A percentile compares a stretch with the other conserved stretches of the same genome.
Conservation (phyloP, 2,329 filamentous ascomycete species). For the Phialophora expanda region DNA sequence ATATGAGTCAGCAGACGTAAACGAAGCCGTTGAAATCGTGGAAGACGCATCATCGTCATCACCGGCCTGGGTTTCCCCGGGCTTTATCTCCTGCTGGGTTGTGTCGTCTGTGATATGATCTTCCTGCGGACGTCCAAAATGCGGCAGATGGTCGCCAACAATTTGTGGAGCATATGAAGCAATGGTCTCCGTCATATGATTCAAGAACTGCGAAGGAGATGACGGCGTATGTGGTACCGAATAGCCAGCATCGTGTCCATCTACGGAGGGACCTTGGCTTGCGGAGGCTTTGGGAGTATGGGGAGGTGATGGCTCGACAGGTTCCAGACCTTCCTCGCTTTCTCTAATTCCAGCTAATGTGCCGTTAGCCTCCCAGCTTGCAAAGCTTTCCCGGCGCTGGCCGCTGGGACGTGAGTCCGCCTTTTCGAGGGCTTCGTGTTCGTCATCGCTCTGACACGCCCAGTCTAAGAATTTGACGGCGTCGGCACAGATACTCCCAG, state of each 20-base stretch:
- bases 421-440: conserved; percentile 44
- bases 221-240: conserved; percentile 17
- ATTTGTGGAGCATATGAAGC: conserved; percentile 59
- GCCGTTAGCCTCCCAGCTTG: conserved; percentile 40
- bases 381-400: conserved; percentile 35
- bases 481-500: conserved; percentile 77
- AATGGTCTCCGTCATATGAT: conserved; percentile 49
- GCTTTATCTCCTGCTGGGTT: conserved; percentile 5
- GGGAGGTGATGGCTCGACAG: conserved; percentile 21
- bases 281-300: conserved; percentile 22
- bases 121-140: conserved; percentile 15
- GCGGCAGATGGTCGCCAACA: conserved; percentile 51
- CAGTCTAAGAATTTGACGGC: conserved; percentile 82
- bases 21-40: conserved; percentile 40
- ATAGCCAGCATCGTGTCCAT: neutral
- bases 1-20: conserved; percentile 43
- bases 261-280: conserved; percentile 2
- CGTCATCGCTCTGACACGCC: conserved; percentile 63
- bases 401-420: conserved; percentile 20
- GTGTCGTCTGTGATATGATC: conserved; percentile 1
- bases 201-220: conserved; percentile 22
- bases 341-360: conserved; percentile 40
- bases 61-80: conserved; percentile 2
- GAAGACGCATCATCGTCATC: conserved; percentile 38
- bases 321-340: conserved; percentile 24